Base-by-base conservation (phyloP, 495 filamentous ascomycete genomes). In the Penicillium tannophilum region DNA sequence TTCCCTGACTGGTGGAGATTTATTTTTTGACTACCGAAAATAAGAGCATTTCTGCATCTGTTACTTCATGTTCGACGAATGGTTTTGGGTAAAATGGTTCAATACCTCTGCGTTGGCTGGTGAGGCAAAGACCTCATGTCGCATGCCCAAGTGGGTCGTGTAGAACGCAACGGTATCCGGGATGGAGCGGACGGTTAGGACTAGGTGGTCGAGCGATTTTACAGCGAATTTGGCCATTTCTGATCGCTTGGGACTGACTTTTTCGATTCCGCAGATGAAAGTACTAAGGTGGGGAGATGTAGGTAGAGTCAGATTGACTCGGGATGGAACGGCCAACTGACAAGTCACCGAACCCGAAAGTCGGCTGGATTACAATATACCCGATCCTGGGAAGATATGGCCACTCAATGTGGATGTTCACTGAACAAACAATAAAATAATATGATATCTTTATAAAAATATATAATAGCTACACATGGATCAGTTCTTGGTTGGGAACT, bases 21-120 rank as follows among this genome's bases (percentile, higher is more conserved):
- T 53, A 85, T 82, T 56, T 85, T 84, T 47, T 83, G 79, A 5
- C 44, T 63, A 14, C 80, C 82, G 55, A 84, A 84, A 6, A 74
- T 54, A 1, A 85, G 68, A 11, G 80, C 79, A 61, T 83, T 75
- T 19, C 82, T 73, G 26, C 24, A 16, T 23, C 48, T n/a, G 8
- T 67, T 30, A 59, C 6, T 19, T 28, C 14, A 31, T 36, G 4
- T 36, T 12, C 33, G 3, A 3, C 9, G 12, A 12, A 11, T 36
- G 33, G 4, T 28, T 28, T 4, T 4, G 28, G 5, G 30, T 3
- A 11, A 28, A 24, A 26, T 28, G 20, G 20, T 47, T 20, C 39
- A 0, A 44, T 54, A 72, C 70, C 69, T 70, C 33, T 76, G 67
- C 66, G 50, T 70, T 69, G 28, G 58, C 52, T 19, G 68, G 66